phyloP scores from a whole-genome alignment of 2,329 filamentous ascomycete species.

The Bipolaris oryzae region DNA sequence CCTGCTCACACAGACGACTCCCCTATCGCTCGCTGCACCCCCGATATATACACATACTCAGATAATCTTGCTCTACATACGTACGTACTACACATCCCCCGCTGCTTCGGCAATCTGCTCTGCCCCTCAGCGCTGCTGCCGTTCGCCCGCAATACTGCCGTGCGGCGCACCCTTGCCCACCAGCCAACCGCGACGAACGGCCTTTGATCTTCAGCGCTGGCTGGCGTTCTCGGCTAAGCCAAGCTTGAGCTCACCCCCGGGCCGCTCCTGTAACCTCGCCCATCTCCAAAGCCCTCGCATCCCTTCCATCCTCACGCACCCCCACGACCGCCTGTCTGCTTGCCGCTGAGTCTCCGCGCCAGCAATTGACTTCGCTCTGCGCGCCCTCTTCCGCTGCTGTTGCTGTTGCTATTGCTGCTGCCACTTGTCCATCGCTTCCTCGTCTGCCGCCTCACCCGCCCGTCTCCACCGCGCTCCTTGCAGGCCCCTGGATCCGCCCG shows the following conservation, averaged over 20 bases:
- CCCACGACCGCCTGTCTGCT: conserved; percentile 19
- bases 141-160: neutral
- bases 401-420: conserved; percentile 33
- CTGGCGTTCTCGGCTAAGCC: conserved; percentile 41
- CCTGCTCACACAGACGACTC: neutral
- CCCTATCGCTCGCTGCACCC: neutral
- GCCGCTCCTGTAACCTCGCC: conserved; percentile 41
- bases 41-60: neutral
- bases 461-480: conserved; percentile 37
- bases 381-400: conserved; percentile 19
- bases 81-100: no score
- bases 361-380: conserved; percentile 40
- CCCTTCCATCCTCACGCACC: conserved; percentile 22
- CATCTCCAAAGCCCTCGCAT: conserved; percentile 34
- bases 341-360: conserved; percentile 20
- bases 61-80: no score
- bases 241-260: conserved; percentile 31
- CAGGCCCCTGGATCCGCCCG: conserved; percentile 45
- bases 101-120: neutral
- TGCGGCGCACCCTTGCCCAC: neutral
- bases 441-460: conserved; percentile 24
- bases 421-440: conserved; percentile 13
- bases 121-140: neutral
- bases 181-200: conserved; percentile 10
- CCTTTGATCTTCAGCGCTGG: conserved; percentile 26